A percentile compares a stretch with the other conserved stretches of the same genome.
These are phyloP conservation scores for Pythium guiyangense DNA, from an alignment of 352 stramenopile species.

Conservation along the genomic window DNA sequence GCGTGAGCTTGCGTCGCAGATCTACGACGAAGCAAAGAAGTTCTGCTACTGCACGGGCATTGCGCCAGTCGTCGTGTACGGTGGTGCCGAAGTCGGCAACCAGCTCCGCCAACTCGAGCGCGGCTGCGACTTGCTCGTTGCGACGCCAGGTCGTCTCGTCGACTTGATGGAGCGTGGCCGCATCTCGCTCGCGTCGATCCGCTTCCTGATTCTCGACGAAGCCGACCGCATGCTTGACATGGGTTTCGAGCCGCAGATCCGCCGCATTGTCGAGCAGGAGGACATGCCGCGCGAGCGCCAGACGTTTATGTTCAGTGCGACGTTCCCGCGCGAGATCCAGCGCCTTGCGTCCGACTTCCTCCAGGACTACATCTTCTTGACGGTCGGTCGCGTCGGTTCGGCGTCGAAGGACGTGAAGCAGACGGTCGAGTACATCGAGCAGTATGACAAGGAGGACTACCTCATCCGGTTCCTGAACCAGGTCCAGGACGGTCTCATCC, in stretches of 20 bases:
- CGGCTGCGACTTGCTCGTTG: slow-evolving; percentile 96
- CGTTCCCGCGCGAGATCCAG: slow-evolving; percentile 98
- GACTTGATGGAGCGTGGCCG: slow-evolving; percentile 95
- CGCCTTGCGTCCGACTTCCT: slow-evolving; percentile 97
- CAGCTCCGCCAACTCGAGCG: slow-evolving; percentile 86
- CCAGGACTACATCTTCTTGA: slow-evolving; percentile 99
- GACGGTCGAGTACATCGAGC: slow-evolving; percentile 95
- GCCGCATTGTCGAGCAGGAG: slow-evolving; percentile 97
- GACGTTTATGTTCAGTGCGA: slow-evolving; percentile 99
- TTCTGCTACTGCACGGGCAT: slow-evolving; percentile 97
- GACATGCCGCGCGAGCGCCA: slow-evolving; percentile 96
- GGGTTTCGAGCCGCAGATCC: slow-evolving; percentile 99
- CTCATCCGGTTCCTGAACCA: slow-evolving; percentile 95
- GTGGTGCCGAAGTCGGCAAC: slow-evolving; percentile 87
- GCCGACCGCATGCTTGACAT: slow-evolving; percentile 99
- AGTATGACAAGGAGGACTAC: slow-evolving; percentile 96
- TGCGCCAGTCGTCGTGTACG: slow-evolving; percentile 93
- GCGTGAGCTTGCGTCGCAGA: slow-evolving; percentile 94
- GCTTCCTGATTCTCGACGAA: slow-evolving; percentile 98
- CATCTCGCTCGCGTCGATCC: slow-evolving; percentile 88
- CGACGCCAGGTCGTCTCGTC: slow-evolving; percentile 95
- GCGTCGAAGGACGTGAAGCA: slow-evolving; percentile 98
- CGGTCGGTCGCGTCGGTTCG: slow-evolving; percentile 96
- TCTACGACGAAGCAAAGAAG: slow-evolving; percentile 94
- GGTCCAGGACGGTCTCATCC: slow-evolving; percentile 88